Percentiles rank a stretch among this genome's conserved stretches.
Evolutionary conservation across 495 filamentous ascomycete species (phyloP).

Genomic region (Tuber magnatum): DNA sequence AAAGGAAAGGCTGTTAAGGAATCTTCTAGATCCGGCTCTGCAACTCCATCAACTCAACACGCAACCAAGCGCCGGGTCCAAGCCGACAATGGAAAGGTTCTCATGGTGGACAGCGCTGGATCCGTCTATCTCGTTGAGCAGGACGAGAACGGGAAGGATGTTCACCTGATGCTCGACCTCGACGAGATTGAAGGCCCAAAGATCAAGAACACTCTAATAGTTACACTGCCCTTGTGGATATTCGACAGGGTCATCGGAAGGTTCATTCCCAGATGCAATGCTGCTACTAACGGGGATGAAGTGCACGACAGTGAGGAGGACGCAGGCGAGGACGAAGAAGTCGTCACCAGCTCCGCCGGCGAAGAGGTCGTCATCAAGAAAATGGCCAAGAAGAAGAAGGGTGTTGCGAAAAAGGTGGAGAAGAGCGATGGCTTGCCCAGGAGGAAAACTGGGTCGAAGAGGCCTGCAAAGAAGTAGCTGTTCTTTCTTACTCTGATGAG

Average conservation of each 20-base stretch:
- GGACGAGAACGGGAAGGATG: slow-evolving; percentile 71
- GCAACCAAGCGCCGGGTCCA: slow-evolving; percentile 71
- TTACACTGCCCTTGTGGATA: slow-evolving; percentile 59
- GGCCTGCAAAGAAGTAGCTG: slow-evolving; percentile 28
- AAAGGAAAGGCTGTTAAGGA: slow-evolving; percentile 43
- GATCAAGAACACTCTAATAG: slow-evolving; percentile 61
- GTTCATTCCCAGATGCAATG: slow-evolving; percentile 44
- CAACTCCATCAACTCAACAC: slow-evolving; percentile 49
- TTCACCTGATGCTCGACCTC: slow-evolving; percentile 80
- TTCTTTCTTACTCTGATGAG: slow-evolving; percentile 1
- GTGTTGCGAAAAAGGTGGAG: slow-evolving; percentile 35
- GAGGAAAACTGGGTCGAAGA: slow-evolving; percentile 28
- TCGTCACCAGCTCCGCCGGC: slow-evolving; percentile 39
- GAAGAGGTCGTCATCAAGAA: slow-evolving; percentile 25
- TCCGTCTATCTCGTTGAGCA: slow-evolving; percentile 89
- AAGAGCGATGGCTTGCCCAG: slow-evolving; percentile 35
- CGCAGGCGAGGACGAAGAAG: slow-evolving; percentile 42
- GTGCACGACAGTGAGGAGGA: slow-evolving; percentile 39
- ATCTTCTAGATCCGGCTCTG: slow-evolving; percentile 40
- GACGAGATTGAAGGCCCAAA: slow-evolving; percentile 58
- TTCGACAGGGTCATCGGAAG: slow-evolving; percentile 55
- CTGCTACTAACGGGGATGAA: slow-evolving; percentile 40
- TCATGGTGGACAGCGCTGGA: slow-evolving; percentile 84
- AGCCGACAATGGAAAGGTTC: slow-evolving; percentile 87
- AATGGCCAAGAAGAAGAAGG: slow-evolving; percentile 29